Percentiles rank a stretch among this genome's conserved stretches.
Evolutionary conservation across 345 rosid genomes (phyloP).

Genomic region (Ceriops zippeliana): DNA sequence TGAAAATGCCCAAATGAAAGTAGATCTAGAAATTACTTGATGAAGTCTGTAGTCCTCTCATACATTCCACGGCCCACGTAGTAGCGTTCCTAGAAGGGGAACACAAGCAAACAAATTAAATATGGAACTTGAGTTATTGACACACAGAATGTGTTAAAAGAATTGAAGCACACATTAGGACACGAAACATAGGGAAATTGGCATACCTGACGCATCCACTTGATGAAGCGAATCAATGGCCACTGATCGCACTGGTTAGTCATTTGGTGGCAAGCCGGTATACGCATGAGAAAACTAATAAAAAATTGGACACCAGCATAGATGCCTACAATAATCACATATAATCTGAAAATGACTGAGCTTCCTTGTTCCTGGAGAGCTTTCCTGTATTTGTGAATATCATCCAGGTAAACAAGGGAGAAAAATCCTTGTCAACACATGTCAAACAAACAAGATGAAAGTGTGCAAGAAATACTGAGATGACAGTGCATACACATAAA

Average conservation of each 20-base stretch:
- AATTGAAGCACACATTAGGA: not conserved
- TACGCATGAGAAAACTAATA: constrained; percentile 77
- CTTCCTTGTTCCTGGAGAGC: constrained; percentile 57
- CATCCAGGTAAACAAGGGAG: constrained; percentile 9
- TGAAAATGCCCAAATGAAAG: not conserved
- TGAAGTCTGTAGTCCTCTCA: constrained; percentile 79
- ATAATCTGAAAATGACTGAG: constrained; percentile 53
- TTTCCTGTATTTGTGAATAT: constrained; percentile 45
- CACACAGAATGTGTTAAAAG: not conserved
- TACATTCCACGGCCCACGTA: constrained; percentile 98
- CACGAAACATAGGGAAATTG: constrained; percentile 3
- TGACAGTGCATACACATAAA: constrained; percentile 71
- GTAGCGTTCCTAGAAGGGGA: constrained; percentile 62
- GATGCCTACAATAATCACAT: constrained; percentile 67
- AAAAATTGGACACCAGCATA: constrained; percentile 83
- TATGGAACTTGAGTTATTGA: not conserved
- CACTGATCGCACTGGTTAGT: constrained; percentile 79
- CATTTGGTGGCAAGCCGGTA: constrained; percentile 77
- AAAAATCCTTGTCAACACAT: constrained; percentile 3
- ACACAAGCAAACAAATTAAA: constrained; percentile 12
- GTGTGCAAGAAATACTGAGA: constrained; percentile 11
- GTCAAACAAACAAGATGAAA: constrained; percentile 2
- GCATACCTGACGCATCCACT: constrained; percentile 98
- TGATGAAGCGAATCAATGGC: constrained; percentile 68
- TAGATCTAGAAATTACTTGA: constrained; percentile 52